phyloP scores from a whole-genome alignment of 2,329 filamentous ascomycete species.

The Exophiala xenobiotica region DNA sequence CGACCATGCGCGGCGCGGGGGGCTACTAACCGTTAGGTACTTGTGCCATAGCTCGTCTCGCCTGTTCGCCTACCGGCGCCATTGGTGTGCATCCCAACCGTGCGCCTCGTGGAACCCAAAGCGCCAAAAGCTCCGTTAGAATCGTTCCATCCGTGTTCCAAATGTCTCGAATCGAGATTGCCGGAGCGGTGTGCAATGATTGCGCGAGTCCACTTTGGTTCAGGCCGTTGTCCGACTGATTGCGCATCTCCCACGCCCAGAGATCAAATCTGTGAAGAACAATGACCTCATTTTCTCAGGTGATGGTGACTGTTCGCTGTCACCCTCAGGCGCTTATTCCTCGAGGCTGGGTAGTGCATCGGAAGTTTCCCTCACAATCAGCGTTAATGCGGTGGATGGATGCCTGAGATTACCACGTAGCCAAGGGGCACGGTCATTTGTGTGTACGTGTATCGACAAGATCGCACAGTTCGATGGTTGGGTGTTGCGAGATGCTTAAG shows the following conservation, averaged over 20 bases:
- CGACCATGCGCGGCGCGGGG: slow-evolving; percentile 1
- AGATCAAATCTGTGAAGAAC: neutral
- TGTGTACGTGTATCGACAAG: no score
- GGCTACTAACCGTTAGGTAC: no score
- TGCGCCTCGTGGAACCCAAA: slow-evolving; percentile 10
- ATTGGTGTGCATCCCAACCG: no score
- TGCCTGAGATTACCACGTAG: no score
- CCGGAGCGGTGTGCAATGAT: slow-evolving; percentile 8
- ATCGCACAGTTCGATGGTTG: neutral
- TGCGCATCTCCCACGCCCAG: neutral
- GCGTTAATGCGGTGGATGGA: no score
- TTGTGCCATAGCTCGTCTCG: slow-evolving; percentile 14
- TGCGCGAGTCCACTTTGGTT: neutral
- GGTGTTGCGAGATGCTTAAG: neutral
- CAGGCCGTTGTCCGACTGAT: neutral
- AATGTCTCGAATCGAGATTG: slow-evolving; percentile 26
- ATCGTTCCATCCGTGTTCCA: slow-evolving; percentile 27
- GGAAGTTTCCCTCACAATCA: no score
- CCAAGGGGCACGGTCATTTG: no score
- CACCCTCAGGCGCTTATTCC: neutral
- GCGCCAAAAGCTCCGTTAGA: slow-evolving; percentile 9
- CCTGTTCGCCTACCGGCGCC: slow-evolving; percentile 1
- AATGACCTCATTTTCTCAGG: neutral
- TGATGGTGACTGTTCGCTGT: neutral
- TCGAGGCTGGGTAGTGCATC: slow-evolving; percentile 4